Evolutionary conservation across 2,329 filamentous ascomycete species (phyloP).

Genomic region (Colletotrichum gigasporum): DNA sequence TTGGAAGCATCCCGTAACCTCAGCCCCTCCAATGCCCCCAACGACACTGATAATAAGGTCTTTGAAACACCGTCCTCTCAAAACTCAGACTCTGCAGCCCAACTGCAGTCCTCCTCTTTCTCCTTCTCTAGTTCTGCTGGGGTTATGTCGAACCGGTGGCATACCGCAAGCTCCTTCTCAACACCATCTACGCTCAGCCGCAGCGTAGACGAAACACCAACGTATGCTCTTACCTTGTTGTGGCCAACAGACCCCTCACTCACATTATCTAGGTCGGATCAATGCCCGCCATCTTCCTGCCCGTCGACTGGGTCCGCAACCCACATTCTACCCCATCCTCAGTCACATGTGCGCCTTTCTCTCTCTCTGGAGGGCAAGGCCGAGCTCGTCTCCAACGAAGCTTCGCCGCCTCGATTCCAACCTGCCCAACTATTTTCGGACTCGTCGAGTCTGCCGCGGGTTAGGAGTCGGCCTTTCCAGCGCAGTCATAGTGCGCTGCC

Average conservation of each 20-base stretch:
- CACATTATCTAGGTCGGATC: conserved; percentile 48
- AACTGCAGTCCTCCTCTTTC: conserved; percentile 40
- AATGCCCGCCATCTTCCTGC: conserved; percentile 53
- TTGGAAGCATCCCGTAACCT: not conserved
- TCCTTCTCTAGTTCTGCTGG: conserved; percentile 56
- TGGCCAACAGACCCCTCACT: conserved; percentile 3
- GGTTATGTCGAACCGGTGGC: conserved; percentile 67
- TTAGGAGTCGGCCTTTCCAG: conserved; percentile 60
- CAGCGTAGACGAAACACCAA: conserved; percentile 53
- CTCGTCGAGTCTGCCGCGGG: conserved; percentile 56
- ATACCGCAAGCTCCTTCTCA: conserved; percentile 60
- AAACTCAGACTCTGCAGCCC: conserved; percentile 4
- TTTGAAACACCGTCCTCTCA: conserved; percentile 23
- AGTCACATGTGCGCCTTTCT: conserved; percentile 75
- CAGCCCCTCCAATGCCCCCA: not conserved
- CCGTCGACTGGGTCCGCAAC: conserved; percentile 48
- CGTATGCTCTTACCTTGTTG: conserved; percentile 44
- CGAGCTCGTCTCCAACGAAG: conserved; percentile 78
- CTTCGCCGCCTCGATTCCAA: conserved; percentile 72
- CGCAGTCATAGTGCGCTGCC: conserved; percentile 77
- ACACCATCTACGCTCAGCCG: conserved; percentile 54
- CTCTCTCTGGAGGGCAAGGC: conserved; percentile 91
- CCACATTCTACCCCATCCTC: conserved; percentile 45
- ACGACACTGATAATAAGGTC: not conserved
- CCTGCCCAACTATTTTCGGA: conserved; percentile 58